Percentiles rank a stretch among this genome's conserved stretches.
phyloP scores from a whole-genome alignment of 495 filamentous ascomycete species.

The Entonaema liquescens region DNA sequence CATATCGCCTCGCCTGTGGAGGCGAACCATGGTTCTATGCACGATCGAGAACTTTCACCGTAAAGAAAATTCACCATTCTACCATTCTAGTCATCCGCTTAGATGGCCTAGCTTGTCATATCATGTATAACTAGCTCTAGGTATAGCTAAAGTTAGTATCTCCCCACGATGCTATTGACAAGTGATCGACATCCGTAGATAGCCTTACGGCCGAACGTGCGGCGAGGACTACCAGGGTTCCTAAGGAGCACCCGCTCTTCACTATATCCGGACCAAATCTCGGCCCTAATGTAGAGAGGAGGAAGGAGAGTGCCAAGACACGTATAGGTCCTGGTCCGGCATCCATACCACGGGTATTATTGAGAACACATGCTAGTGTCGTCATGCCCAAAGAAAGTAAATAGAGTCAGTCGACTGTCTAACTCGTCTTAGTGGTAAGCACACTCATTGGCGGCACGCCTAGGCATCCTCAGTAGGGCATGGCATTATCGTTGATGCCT shows the following conservation, averaged over 20 bases:
- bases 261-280: constrained; percentile 44
- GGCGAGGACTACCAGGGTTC: constrained; percentile 19
- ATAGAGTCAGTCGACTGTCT: constrained; percentile 8
- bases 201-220: constrained; percentile 27
- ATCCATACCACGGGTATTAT: constrained; percentile 25
- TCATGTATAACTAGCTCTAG: too few species aligned
- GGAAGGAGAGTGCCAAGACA: constrained; percentile 29
- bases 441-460: constrained; percentile 14
- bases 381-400: constrained; percentile 26
- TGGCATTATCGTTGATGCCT: constrained; percentile 3
- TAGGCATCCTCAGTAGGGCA: constrained; percentile 15
- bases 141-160: neutral
- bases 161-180: neutral
- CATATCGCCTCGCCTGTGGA: constrained; percentile 24
- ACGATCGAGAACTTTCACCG: constrained; percentile 18
- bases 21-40: constrained; percentile 10
- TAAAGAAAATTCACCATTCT: neutral
- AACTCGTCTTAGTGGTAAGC: constrained; percentile 18
- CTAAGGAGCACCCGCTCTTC: constrained; percentile 24
- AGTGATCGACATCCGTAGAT: constrained; percentile 17
- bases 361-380: constrained; percentile 30
- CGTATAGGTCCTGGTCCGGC: constrained; percentile 32
- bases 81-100: neutral
- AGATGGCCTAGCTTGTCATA: neutral
- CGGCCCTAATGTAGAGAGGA: constrained; percentile 42